These are phyloP conservation scores for Nemania abortiva DNA, from an alignment of 2,329 filamentous ascomycete species.

Conservation along the genomic window DNA sequence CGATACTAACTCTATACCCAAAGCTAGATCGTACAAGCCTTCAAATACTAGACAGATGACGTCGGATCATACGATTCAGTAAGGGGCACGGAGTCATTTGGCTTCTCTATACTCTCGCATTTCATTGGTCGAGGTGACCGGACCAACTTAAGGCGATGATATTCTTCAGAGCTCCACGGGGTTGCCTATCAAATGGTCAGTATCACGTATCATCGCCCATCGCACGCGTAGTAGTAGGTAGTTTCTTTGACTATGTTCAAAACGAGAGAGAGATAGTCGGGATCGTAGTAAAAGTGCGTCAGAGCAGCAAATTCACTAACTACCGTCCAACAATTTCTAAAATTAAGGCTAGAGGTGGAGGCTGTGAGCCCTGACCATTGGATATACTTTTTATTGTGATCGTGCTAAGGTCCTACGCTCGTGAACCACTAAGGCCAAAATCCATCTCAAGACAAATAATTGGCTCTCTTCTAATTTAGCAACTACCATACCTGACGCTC, in stretches of 20 bases:
- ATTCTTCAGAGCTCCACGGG: neutral
- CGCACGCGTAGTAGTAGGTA: neutral
- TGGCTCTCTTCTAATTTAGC: constrained; percentile 23
- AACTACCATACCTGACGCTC: constrained; percentile 9
- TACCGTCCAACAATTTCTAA: neutral
- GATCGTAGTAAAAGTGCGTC: neutral
- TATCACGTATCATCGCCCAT: neutral
- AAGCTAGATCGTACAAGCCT: neutral
- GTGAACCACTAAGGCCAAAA: constrained; percentile 8
- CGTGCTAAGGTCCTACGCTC: constrained; percentile 2
- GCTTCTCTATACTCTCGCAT: neutral
- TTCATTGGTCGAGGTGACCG: neutral
- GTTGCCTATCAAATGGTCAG: neutral
- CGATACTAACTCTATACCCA: neutral
- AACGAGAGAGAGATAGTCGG: neutral
- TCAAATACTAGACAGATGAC: neutral
- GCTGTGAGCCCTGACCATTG: neutral
- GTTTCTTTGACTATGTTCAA: neutral
- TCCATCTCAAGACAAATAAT: constrained; percentile 15
- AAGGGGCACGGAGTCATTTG: neutral
- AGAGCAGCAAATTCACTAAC: neutral
- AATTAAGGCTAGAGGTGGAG: neutral
- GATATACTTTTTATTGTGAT: constrained; percentile 11
- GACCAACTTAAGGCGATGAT: neutral
- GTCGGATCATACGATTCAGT: neutral